Evolutionary conservation across 1,284 basidiomycete species (phyloP), one percentile per base, ranked within the genome.

Genomic region (Agroathelia rolfsii): DNA sequence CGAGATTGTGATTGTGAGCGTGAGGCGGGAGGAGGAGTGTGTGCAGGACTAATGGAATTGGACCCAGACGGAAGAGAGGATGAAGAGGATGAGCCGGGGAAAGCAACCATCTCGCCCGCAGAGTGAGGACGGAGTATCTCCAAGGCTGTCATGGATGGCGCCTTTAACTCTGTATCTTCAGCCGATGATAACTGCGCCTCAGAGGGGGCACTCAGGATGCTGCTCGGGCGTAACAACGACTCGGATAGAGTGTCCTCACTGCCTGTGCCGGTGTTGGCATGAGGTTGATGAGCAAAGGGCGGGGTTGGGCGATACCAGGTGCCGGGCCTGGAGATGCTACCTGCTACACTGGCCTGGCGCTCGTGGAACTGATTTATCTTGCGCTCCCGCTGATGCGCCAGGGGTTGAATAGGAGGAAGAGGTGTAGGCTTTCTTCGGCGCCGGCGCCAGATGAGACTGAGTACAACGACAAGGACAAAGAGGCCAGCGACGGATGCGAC

Each of bases 341-440:
- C 15, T n/a, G n/a, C 15, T 6, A 25, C 15, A n/a, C 19, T 22
- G 32, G 9, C n/a, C 11, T 27, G n/a, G 14, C 12, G 13, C n/a
- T 27, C 19, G 10, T 55, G 48, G 17, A 59, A 48, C 22, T 53
- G 55, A 9, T 59, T 54, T 10, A 64, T 46, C 34, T 64, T 59
- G 21, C 66, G 63, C 43, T 69, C 59, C 14, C 73, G 63, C 33
- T 67, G 64, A 42, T 71, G 70, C 3, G 73, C 71, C n/a, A 76
- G 65, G n/a, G 66, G 66, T 39, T 76, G 72, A 2, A 66, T 55
- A 13, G 72, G 74, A 0, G 75, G 76, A 2, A 77, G 56, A 2
- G 75, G 74, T 0, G 51, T 52, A 3, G 62, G 48, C 13, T 48
- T 48, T 14, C 45, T 50, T 23, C 48, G 48, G 27, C 49, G 56